phyloP scores from a whole-genome alignment of 2,329 filamentous ascomycete species.

The Emergomyces orientalis region DNA sequence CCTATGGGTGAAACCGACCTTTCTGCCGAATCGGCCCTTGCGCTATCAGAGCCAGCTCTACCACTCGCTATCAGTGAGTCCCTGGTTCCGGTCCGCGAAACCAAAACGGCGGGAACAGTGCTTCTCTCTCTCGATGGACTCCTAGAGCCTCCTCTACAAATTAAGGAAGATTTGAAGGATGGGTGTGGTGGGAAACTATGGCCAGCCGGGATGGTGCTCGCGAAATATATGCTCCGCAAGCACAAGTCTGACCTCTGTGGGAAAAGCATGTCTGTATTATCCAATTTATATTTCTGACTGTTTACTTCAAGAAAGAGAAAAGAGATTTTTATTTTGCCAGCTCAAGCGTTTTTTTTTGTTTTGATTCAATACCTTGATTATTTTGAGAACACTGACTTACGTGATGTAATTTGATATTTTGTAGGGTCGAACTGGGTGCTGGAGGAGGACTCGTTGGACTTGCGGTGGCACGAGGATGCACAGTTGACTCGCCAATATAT shows the following conservation, averaged over 20 bases:
- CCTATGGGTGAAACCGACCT: conserved; percentile 3
- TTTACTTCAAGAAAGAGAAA: not conserved
- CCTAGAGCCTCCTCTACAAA: conserved; percentile 57
- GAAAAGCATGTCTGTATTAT: conserved; percentile 55
- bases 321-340: too few relatives aligned
- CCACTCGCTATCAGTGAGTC: conserved; percentile 40
- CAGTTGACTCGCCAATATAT: conserved; percentile 50
- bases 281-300: not conserved
- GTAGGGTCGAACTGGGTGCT: conserved; percentile 80
- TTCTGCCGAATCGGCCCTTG: not conserved
- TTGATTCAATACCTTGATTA: not conserved
- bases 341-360: not conserved
- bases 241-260: conserved; percentile 54
- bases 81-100: conserved; percentile 45
- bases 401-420: conserved; percentile 13
- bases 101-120: conserved; percentile 45
- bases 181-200: conserved; percentile 92
- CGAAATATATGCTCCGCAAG: conserved; percentile 73
- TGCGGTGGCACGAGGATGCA: conserved; percentile 49
- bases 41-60: not conserved
- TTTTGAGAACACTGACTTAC: not conserved
- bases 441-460: conserved; percentile 78
- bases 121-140: conserved; percentile 61
- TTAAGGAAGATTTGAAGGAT: conserved; percentile 76
- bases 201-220: conserved; percentile 84